phyloP scores from a whole-genome alignment of 495 filamentous ascomycete genomes.

The Hyphodiscus hymeniophilus region DNA sequence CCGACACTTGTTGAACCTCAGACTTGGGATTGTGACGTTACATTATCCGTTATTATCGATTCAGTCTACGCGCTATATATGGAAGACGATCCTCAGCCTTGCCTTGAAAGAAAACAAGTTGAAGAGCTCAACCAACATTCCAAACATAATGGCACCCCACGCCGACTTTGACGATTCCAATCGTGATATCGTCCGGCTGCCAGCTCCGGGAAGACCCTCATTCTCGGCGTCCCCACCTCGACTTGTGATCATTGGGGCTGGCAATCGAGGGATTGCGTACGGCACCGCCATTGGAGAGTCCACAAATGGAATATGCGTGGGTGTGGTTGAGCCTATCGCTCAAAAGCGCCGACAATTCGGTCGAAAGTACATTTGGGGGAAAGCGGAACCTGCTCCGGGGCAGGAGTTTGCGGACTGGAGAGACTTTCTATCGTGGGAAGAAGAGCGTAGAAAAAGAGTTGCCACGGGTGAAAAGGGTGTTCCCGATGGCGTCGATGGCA shows the following conservation, averaged over 20 bases:
- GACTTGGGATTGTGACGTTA: too few species aligned
- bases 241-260: constrained; percentile 80
- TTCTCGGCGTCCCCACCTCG: constrained; percentile 38
- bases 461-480: constrained; percentile 27
- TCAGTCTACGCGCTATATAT: too few species aligned
- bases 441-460: constrained; percentile 38
- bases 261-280: constrained; percentile 74
- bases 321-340: constrained; percentile 73
- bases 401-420: constrained; percentile 68
- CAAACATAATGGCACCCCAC: constrained; percentile 18
- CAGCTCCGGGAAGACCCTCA: constrained; percentile 16
- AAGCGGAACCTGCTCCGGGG: constrained; percentile 33
- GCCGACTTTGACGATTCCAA: constrained; percentile 11
- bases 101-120: too few species aligned
- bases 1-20: too few species aligned
- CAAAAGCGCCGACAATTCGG: constrained; percentile 68
- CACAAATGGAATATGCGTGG: constrained; percentile 56
- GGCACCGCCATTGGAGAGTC: constrained; percentile 53
- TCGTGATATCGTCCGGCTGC: constrained; percentile 13
- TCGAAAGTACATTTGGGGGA: constrained; percentile 58
- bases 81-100: too few species aligned
- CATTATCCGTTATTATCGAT: too few species aligned
- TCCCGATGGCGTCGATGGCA: constrained; percentile 59
- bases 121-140: too few species aligned
- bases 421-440: constrained; percentile 60